Evolutionary conservation across 352 stramenopile genomes (phyloP).

Genomic region (Pythium rishiriense): DNA sequence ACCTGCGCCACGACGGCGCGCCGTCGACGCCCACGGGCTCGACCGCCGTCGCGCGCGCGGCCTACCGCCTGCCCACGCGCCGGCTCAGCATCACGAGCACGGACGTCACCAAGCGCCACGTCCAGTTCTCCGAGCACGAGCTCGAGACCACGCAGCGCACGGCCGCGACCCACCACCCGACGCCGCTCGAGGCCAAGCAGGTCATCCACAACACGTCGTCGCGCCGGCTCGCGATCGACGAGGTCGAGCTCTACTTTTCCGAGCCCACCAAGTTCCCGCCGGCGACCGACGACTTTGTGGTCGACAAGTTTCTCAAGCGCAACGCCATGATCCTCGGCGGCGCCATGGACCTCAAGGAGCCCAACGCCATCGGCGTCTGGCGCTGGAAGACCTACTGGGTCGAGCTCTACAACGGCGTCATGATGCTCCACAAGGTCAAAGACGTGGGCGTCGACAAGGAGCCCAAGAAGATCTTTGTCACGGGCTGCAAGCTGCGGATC

Average conservation of each 20-base stretch:
- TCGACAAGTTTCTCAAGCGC: conserved; percentile 42
- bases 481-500: conserved; percentile 44
- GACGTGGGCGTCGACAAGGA: conserved; percentile 63
- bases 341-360: conserved; percentile 37
- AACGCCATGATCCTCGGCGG: conserved; percentile 56
- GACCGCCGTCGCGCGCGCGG: not conserved
- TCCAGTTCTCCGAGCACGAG: conserved; percentile 47
- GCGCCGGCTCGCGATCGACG: conserved; percentile 23
- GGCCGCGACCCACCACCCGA: conserved; percentile 24
- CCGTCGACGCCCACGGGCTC: conserved; percentile 7
- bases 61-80: conserved; percentile 16
- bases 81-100: conserved; percentile 19
- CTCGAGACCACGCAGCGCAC: conserved; percentile 27
- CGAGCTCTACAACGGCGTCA: conserved; percentile 67
- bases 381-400: conserved; percentile 43
- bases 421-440: conserved; percentile 59
- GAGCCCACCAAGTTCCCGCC: conserved; percentile 27
- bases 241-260: conserved; percentile 30
- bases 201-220: conserved; percentile 31
- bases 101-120: conserved; percentile 27
- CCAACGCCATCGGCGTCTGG: conserved; percentile 9
- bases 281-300: conserved; percentile 24
- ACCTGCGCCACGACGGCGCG: conserved; percentile 4
- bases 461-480: conserved; percentile 42
- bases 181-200: conserved; percentile 21